Evolutionary conservation across 2,329 filamentous ascomycete species (phyloP).

Genomic region (Zarea fungicola): DNA sequence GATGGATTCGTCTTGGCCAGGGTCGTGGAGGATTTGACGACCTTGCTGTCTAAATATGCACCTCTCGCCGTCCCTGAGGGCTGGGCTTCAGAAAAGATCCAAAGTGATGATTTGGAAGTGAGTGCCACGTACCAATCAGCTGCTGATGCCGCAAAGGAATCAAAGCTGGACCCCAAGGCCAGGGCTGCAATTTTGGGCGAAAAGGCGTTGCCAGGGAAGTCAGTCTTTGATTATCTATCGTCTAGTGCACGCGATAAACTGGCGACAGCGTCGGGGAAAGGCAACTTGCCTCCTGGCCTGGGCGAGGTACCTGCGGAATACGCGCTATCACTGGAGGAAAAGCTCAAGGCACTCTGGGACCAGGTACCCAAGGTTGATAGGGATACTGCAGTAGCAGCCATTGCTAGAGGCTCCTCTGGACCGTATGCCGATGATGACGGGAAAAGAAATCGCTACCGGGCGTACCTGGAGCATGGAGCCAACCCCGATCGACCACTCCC

Average conservation of each 20-base stretch:
- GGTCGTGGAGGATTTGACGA: slow-evolving; percentile 34
- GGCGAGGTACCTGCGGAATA: slow-evolving; percentile 68
- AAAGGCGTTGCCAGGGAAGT: slow-evolving; percentile 74
- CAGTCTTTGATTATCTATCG: slow-evolving; percentile 89
- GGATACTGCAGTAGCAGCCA: slow-evolving; percentile 61
- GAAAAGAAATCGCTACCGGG: slow-evolving; percentile 76
- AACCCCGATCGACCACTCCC: slow-evolving; percentile 44
- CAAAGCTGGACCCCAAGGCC: slow-evolving; percentile 67
- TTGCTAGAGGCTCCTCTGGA: slow-evolving; percentile 57
- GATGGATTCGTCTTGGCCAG: slow-evolving; percentile 72
- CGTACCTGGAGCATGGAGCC: slow-evolving; percentile 73
- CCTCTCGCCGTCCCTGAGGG: slow-evolving; percentile 64
- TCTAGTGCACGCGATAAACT: slow-evolving; percentile 72
- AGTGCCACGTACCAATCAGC: slow-evolving; percentile 53
- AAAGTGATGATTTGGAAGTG: slow-evolving; percentile 5
- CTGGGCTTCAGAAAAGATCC: slow-evolving; percentile 63
- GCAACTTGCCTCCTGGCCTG: slow-evolving; percentile 69
- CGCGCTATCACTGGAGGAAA: slow-evolving; percentile 58
- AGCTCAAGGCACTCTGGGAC: slow-evolving; percentile 50
- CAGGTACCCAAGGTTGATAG: slow-evolving; percentile 61
- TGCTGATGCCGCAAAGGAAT: slow-evolving; percentile 71
- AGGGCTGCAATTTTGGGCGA: slow-evolving; percentile 80
- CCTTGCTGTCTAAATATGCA: slow-evolving; percentile 41
- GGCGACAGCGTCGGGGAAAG: slow-evolving; percentile 67
- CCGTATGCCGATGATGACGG: slow-evolving; percentile 79